Evolutionary conservation across 148 eudicot genomes (phyloP).

Genomic region (Vaccinium myrtillus): DNA sequence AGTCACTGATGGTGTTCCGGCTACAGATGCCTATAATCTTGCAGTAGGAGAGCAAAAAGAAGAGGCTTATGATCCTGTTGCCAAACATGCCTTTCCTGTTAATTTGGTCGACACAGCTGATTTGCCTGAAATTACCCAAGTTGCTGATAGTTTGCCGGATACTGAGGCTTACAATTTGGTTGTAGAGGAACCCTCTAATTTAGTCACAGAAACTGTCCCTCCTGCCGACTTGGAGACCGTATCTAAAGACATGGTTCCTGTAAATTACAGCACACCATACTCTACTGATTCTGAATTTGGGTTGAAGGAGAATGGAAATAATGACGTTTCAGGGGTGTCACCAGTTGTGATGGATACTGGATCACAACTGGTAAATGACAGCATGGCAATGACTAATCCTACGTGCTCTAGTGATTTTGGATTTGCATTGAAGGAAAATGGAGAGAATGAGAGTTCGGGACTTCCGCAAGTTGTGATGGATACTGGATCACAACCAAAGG

Average conservation of each 20-base stretch:
- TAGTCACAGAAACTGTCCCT: slow-evolving; percentile 20
- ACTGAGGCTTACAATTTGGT: slow-evolving; percentile 15
- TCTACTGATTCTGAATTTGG: slow-evolving; percentile 4
- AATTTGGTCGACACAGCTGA: slow-evolving; percentile 42
- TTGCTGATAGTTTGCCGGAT: slow-evolving; percentile 25
- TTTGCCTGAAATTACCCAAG: slow-evolving; percentile 15
- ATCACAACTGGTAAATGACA: too few species aligned
- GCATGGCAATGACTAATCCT: too few species aligned
- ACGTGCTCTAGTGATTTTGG: background rate
- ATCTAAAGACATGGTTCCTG: slow-evolving; percentile 17
- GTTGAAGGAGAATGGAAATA: slow-evolving; percentile 18
- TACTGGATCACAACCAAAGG: slow-evolving; percentile 15
- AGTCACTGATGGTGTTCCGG: slow-evolving; percentile 27
- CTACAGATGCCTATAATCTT: slow-evolving; percentile 8
- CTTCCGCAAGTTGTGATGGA: slow-evolving; percentile 15
- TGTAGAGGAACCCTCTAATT: slow-evolving; percentile 14
- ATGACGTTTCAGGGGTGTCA: slow-evolving; percentile 11
- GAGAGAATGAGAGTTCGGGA: slow-evolving; percentile 18
- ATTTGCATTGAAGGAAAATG: slow-evolving; percentile 18
- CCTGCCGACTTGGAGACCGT: background rate
- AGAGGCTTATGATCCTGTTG: slow-evolving; percentile 5
- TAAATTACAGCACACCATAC: background rate
- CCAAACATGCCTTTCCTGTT: slow-evolving; percentile 12
- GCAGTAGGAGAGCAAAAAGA: slow-evolving; percentile 9
- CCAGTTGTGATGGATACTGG: background rate